Percentiles rank a stretch among this genome's conserved stretches.
Evolutionary conservation across 139 green algal species (phyloP).

Genomic region (Chlamydomonas incerta): DNA sequence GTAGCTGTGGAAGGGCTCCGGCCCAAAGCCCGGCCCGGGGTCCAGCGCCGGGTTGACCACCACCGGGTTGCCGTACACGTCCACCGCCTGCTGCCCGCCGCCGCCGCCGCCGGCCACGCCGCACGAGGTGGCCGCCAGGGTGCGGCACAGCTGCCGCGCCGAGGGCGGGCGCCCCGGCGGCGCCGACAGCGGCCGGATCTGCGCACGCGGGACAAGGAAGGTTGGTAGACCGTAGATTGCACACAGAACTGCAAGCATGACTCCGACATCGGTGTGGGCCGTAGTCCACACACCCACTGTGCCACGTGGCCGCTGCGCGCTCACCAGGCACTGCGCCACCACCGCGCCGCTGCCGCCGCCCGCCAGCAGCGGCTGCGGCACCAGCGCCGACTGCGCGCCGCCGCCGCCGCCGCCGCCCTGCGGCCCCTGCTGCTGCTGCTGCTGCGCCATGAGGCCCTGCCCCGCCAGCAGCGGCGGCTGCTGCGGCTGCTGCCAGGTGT

Average conservation of each 20-base stretch:
- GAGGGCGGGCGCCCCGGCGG: slow-evolving; percentile 7
- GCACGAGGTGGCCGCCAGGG: not conserved
- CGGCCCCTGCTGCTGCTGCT: not conserved
- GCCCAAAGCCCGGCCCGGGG: not conserved
- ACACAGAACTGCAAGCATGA: too few species aligned
- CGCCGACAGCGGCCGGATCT: not conserved
- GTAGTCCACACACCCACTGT: too few species aligned
- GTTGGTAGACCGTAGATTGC: too few species aligned
- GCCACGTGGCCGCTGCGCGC: too few species aligned
- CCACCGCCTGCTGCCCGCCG: too few species aligned
- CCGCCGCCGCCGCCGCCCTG: not conserved
- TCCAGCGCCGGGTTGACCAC: not conserved
- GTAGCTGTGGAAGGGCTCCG: slow-evolving; percentile 53
- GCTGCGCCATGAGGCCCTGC: slow-evolving; percentile 4
- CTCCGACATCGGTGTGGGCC: too few species aligned
- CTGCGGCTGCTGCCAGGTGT: slow-evolving; percentile 28
- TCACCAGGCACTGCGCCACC: too few species aligned
- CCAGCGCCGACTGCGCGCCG: too few species aligned
- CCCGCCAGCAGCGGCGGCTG: not conserved
- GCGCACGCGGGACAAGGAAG: not conserved
- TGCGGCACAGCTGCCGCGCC: not conserved
- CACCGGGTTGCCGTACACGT: too few species aligned
- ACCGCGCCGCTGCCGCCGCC: too few species aligned
- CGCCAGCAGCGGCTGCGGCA: not conserved
- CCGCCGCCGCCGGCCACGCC: too few species aligned